Evolutionary conservation across 805 yeast genomes (phyloP), one percentile per base, ranked within the genome.

Genomic region (Metschnikowia cerradonensis): DNA sequence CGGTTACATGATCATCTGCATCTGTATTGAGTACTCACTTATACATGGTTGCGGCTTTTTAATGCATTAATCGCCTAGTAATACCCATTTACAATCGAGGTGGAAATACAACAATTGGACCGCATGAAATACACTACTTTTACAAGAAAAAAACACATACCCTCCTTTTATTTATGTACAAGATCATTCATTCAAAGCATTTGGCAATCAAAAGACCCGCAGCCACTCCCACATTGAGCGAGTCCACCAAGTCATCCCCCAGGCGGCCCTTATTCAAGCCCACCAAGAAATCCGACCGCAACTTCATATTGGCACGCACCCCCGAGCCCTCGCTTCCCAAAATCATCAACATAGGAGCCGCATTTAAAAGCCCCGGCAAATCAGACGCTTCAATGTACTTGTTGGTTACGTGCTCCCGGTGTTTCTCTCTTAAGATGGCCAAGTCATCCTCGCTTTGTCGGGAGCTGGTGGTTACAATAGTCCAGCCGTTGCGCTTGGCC

Each of bases 271-370:
- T 66, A 13, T 65, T 68, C 43, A 80, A 61, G 1, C 73, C 71
- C 14, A 78, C 79, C 45, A 78, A 64, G 53, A 60, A 73, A 50
- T 85, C 87, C 46, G 88, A 80, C 58, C 81, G 71, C 48, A 80
- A 68, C 53, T 80, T 71, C 57, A 90, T 60, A 42, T 81, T 78
- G 6, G 84, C 84, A 48, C 96, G 74, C 23, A 90, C 81, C 35
- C 97, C 97, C 5, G 73, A 74, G 8, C 95, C 95, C 67, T 90
- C 97, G 45, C 90, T 86, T 11, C 97, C 97, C 45, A 91, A 71
- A 1, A 90, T 86, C 46, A 90, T 67, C 54, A 91, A 60, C 35
- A 81, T 77, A 0, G 97, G 97, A 1, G 76, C 64, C 10, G 70
- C 60, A 2, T 67, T 64, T 35, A 82, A 62, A 35, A 84, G 58